Percentiles rank a stretch among this genome's conserved stretches.
These are phyloP conservation scores for Thinopyrum obtusiflorum DNA, from an alignment of 202 grass and related monocot genomes.

Conservation along the genomic window DNA sequence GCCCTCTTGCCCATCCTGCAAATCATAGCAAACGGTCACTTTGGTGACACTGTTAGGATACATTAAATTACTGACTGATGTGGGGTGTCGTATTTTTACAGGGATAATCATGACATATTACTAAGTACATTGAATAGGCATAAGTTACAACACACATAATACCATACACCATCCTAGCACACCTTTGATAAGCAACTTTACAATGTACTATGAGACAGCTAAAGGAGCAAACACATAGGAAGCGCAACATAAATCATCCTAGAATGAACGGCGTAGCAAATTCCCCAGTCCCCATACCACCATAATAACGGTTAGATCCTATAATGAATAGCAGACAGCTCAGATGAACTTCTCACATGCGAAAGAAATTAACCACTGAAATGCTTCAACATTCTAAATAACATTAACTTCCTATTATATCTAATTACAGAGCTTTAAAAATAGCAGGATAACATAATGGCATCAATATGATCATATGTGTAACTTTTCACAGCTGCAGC, in stretches of 20 bases:
- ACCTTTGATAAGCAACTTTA: neutral
- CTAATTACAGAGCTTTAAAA: neutral
- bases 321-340: neutral
- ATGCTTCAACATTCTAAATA: neutral
- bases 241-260: neutral
- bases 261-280: neutral
- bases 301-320: neutral
- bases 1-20: constrained; percentile 59
- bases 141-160: neutral
- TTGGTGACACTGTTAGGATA: neutral
- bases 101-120: constrained; percentile 2
- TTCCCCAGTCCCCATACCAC: neutral
- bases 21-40: constrained; percentile 24
- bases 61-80: neutral
- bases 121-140: constrained; percentile 10
- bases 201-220: neutral
- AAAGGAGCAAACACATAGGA: constrained; percentile 8
- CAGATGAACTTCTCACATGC: neutral
- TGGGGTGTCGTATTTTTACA: neutral
- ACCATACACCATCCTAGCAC: neutral
- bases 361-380: neutral
- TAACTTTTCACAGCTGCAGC: neutral
- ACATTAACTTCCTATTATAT: neutral
- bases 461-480: neutral
- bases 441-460: constrained; percentile 9